Evolutionary conservation across 2,329 filamentous ascomycete species (phyloP).

Genomic region (Orbilia brochopaga): DNA sequence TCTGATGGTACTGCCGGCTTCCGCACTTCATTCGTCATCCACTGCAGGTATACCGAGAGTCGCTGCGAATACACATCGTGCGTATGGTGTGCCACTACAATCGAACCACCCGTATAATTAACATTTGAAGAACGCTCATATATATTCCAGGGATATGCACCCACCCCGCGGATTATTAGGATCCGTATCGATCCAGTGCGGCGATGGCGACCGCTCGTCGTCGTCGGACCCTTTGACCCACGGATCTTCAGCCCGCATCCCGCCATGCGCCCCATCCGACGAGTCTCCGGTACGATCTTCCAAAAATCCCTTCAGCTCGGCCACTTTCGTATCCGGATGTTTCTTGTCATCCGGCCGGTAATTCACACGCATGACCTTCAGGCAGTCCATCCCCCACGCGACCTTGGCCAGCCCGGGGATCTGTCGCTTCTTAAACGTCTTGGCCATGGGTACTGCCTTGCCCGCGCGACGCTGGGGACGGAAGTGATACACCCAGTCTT

Average conservation of each 20-base stretch:
- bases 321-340: conserved; percentile 59
- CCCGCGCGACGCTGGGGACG: conserved; percentile 61
- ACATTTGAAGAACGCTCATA: neutral
- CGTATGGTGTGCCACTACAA: conserved; percentile 58
- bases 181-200: conserved; percentile 40
- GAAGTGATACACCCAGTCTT: conserved; percentile 62
- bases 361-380: conserved; percentile 59
- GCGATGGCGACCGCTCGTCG: conserved; percentile 36
- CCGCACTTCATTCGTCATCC: conserved; percentile 59
- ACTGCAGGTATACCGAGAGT: conserved; percentile 63
- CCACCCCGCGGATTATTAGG: conserved; percentile 42
- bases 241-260: conserved; percentile 16
- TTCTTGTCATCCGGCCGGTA: conserved; percentile 47
- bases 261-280: conserved; percentile 13
- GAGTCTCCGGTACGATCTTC: conserved; percentile 32
- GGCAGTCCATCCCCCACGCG: conserved; percentile 63
- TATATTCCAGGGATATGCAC: conserved; percentile 1
- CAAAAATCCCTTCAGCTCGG: conserved; percentile 62
- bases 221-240: conserved; percentile 21
- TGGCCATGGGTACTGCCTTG: conserved; percentile 63
- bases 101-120: conserved; percentile 21
- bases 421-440: conserved; percentile 62
- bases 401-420: conserved; percentile 63
- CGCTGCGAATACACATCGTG: conserved; percentile 63
- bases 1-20: conserved; percentile 56